These are phyloP conservation scores for Jaapia argillacea DNA, from an alignment of 768 basidiomycete species.

Conservation along the genomic window DNA sequence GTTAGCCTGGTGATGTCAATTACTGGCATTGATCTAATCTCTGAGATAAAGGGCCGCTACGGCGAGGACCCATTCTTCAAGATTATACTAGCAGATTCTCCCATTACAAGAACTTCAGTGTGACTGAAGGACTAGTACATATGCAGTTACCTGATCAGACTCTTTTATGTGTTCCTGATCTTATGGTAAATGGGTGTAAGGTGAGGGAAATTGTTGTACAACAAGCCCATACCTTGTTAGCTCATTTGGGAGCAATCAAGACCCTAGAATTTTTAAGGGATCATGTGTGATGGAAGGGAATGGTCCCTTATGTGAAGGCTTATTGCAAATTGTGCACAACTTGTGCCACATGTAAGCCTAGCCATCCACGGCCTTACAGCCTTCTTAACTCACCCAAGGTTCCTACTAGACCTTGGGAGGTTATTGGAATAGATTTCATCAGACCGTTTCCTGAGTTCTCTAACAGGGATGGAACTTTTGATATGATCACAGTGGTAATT, in stretches of 20 bases:
- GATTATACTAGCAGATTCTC: neutral
- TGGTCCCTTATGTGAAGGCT: slow-evolving; percentile 6
- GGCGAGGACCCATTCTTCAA: slow-evolving; percentile 20
- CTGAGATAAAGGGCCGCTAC: slow-evolving; percentile 10
- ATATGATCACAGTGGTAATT: slow-evolving; percentile 16
- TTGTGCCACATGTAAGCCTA: slow-evolving; percentile 7
- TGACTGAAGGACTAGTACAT: neutral
- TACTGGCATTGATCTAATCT: neutral
- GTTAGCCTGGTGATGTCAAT: no score
- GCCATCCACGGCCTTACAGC: slow-evolving; percentile 7
- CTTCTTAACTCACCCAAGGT: slow-evolving; percentile 1
- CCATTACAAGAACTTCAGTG: slow-evolving; percentile 3
- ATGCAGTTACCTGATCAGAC: neutral
- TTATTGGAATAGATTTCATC: slow-evolving; percentile 12
- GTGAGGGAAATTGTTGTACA: slow-evolving; percentile 10
- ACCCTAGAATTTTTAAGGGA: slow-evolving; percentile 9
- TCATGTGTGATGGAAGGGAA: slow-evolving; percentile 11
- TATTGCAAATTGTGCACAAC: slow-evolving; percentile 8
- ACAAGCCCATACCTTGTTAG: slow-evolving; percentile 12
- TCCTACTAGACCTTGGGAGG: slow-evolving; percentile 8
- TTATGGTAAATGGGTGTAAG: neutral
- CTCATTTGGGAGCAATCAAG: slow-evolving; percentile 12
- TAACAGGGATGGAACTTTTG: slow-evolving; percentile 11
- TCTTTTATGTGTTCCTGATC: slow-evolving; percentile 3
- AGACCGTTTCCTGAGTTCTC: slow-evolving; percentile 10